phyloP scores from a whole-genome alignment of 2,329 filamentous ascomycete species.

The Monosporascus sp. region DNA sequence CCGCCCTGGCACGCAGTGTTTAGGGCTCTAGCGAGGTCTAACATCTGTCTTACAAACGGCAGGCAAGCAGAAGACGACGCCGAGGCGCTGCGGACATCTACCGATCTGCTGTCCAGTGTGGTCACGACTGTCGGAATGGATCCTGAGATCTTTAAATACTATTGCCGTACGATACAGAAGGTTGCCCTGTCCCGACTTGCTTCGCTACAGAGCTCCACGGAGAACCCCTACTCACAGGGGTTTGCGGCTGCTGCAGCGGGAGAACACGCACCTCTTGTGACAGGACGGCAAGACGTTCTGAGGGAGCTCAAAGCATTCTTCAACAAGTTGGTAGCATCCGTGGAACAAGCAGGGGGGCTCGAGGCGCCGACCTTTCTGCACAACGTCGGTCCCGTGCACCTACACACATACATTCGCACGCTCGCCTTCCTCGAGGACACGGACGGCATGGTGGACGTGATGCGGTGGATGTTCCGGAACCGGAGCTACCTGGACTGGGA shows the following conservation, averaged over 20 bases:
- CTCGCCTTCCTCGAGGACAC: conserved; percentile 58
- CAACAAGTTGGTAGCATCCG: conserved; percentile 20
- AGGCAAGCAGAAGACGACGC: conserved; percentile 18
- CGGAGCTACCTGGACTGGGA: conserved; percentile 31
- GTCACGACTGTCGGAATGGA: conserved; percentile 28
- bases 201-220: background rate
- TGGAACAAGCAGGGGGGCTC: conserved; percentile 12
- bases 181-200: conserved; percentile 15
- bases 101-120: conserved; percentile 25
- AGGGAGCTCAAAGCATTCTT: conserved; percentile 12
- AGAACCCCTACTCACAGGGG: background rate
- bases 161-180: conserved; percentile 31
- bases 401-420: conserved; percentile 58
- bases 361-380: conserved; percentile 30
- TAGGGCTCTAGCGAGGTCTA: conserved; percentile 30
- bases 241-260: background rate
- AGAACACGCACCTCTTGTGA: conserved; percentile 7
- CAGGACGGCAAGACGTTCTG: conserved; percentile 4
- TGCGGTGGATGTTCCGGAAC: conserved; percentile 54
- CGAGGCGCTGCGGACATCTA: conserved; percentile 26
- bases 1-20: conserved; percentile 40
- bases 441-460: conserved; percentile 49
- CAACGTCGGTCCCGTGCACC: conserved; percentile 38
- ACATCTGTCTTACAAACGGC: conserved; percentile 25
- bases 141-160: conserved; percentile 28